A percentile compares a stretch with the other conserved stretches of the same genome.
These are phyloP conservation scores for Phytophthora uliginosa DNA, from an alignment of 352 stramenopile species.

Conservation along the genomic window DNA sequence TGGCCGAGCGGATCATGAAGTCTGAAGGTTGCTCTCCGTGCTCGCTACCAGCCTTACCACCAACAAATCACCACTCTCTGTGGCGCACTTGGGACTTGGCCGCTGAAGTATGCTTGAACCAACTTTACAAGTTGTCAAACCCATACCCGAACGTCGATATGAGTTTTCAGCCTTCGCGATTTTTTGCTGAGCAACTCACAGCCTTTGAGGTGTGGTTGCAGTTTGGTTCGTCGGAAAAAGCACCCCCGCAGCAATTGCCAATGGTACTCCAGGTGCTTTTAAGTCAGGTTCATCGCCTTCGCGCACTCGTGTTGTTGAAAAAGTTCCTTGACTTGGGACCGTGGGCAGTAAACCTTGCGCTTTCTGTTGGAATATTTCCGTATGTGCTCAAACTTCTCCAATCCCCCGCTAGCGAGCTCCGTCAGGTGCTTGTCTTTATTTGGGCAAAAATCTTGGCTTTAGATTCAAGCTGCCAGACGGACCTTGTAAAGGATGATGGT, in stretches of 20 bases:
- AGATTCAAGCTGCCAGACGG: conserved; percentile 96
- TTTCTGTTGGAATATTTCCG: conserved; percentile 98
- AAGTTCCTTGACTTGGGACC: conserved; percentile 97
- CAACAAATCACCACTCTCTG: conserved; percentile 97
- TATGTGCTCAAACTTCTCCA: conserved; percentile 99
- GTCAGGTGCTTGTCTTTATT: conserved; percentile 95
- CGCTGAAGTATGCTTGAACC: conserved; percentile 97
- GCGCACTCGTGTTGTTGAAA: conserved; percentile 96
- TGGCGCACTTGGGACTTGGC: conserved; percentile 99
- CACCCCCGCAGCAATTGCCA: conserved; percentile 97
- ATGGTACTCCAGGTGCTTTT: conserved; percentile 99
- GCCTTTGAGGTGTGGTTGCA: conserved; percentile 99
- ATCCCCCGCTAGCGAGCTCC: conserved; percentile 96
- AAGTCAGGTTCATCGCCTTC: conserved; percentile 97
- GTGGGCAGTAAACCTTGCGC: conserved; percentile 91
- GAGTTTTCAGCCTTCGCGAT: conserved; percentile 92
- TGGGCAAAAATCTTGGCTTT: conserved; percentile 97
- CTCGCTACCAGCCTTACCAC: conserved; percentile 95
- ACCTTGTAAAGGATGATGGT: conserved; percentile 98
- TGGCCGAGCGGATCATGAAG: conserved; percentile 98
- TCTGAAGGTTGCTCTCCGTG: conserved; percentile 84
- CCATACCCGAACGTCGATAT: conserved; percentile 74
- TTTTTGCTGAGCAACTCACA: conserved; percentile 99
- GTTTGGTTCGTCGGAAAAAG: conserved; percentile 91
- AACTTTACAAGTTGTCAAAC: conserved; percentile 91